A percentile compares a stretch with the other conserved stretches of the same genome.
Evolutionary conservation across 2,329 filamentous ascomycete species (phyloP).

Genomic region (Daldinia sp.): DNA sequence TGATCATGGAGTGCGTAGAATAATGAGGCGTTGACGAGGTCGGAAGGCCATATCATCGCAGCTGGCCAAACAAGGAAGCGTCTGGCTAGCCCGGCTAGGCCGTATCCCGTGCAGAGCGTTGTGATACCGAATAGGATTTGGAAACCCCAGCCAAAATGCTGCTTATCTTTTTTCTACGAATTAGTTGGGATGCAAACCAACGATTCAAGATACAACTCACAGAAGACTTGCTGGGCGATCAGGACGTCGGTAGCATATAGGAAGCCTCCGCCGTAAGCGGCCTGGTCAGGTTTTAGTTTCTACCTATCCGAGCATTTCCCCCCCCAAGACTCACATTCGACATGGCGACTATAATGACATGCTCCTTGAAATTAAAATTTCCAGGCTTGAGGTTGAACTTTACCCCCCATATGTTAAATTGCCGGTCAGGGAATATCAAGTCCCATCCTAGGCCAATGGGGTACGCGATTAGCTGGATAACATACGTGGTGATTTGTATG

Average conservation of each 20-base stretch:
- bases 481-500: constrained; percentile 61
- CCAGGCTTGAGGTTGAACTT: constrained; percentile 53
- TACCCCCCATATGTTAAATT: constrained; percentile 47
- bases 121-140: constrained; percentile 67
- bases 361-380: constrained; percentile 51
- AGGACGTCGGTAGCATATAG: constrained; percentile 64
- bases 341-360: constrained; percentile 63
- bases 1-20: constrained; percentile 73
- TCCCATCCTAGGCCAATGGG: constrained; percentile 52
- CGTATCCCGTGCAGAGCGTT: constrained; percentile 70
- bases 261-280: constrained; percentile 65
- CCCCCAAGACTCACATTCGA: constrained; percentile 60
- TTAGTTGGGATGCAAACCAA: not conserved
- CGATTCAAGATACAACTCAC: constrained; percentile 27
- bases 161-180: constrained; percentile 50
- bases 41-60: constrained; percentile 71
- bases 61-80: constrained; percentile 69
- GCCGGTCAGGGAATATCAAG: constrained; percentile 47
- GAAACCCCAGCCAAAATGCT: constrained; percentile 66
- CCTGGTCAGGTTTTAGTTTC: constrained; percentile 47
- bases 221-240: constrained; percentile 63
- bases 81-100: constrained; percentile 66
- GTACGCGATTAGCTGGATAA: constrained; percentile 64
- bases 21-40: constrained; percentile 66
- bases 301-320: not conserved